phyloP scores from a whole-genome alignment of 2,329 filamentous ascomycete species.

The Eutypa lata region DNA sequence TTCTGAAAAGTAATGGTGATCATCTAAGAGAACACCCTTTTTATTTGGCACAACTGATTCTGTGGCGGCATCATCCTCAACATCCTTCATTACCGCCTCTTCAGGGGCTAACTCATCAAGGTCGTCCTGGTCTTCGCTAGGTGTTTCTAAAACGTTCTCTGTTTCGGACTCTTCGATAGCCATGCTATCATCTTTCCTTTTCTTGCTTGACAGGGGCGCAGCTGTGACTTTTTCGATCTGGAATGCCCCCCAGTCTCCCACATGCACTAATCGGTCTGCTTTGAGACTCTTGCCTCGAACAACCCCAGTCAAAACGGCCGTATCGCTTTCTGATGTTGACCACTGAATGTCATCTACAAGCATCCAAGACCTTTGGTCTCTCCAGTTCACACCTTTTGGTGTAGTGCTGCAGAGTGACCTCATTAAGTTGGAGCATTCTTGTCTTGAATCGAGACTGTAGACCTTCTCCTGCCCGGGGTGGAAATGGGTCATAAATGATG shows the following conservation, averaged over 20 bases:
- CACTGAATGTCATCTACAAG: slow-evolving; percentile 79
- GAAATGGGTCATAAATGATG: slow-evolving; percentile 91
- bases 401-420: slow-evolving; percentile 87
- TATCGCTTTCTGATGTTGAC: slow-evolving; percentile 55
- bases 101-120: slow-evolving; percentile 83
- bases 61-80: slow-evolving; percentile 40
- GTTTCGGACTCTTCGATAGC: slow-evolving; percentile 57
- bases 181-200: slow-evolving; percentile 65
- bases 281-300: slow-evolving; percentile 85
- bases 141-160: slow-evolving; percentile 63
- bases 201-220: slow-evolving; percentile 63
- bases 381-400: slow-evolving; percentile 92
- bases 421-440: slow-evolving; percentile 89
- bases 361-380: slow-evolving; percentile 95
- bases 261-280: slow-evolving; percentile 82
- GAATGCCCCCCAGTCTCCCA: slow-evolving; percentile 92
- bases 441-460: slow-evolving; percentile 80
- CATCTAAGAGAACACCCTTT: slow-evolving; percentile 90
- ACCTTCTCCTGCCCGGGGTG: slow-evolving; percentile 91
- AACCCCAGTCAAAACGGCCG: slow-evolving; percentile 76
- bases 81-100: slow-evolving; percentile 67
- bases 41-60: slow-evolving; percentile 51
- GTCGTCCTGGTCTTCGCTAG: slow-evolving; percentile 78
- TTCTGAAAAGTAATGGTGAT: slow-evolving; percentile 97
- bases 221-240: slow-evolving; percentile 86